Evolutionary conservation across 169 alveolate genomes (phyloP).

Genomic region (Plasmodium blacklocki): DNA sequence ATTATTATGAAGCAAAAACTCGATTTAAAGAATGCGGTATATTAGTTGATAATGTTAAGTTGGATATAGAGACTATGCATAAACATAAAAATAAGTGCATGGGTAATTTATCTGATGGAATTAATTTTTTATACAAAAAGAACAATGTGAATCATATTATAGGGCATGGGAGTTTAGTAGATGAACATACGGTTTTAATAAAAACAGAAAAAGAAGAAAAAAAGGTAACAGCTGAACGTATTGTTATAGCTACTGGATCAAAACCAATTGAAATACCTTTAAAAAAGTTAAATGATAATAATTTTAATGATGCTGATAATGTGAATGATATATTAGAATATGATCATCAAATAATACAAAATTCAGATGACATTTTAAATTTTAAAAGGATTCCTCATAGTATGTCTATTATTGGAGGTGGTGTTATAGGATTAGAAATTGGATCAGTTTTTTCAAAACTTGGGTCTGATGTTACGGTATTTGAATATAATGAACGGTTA

Average conservation of each 20-base stretch:
- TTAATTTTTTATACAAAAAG: conserved; percentile 93
- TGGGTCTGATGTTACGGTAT: conserved; percentile 90
- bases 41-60: conserved; percentile 74
- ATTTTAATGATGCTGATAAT: conserved; percentile 79
- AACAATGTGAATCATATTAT: conserved; percentile 92
- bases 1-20: conserved; percentile 84
- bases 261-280: conserved; percentile 93
- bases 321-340: conserved; percentile 89
- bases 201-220: conserved; percentile 31
- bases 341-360: conserved; percentile 67
- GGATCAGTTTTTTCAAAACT: conserved; percentile 95
- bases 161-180: conserved; percentile 84
- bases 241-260: conserved; percentile 94
- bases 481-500: conserved; percentile 83
- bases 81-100: conserved; percentile 90
- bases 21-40: conserved; percentile 79
- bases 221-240: conserved; percentile 59
- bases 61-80: conserved; percentile 90
- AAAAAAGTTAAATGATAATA: conserved; percentile 88
- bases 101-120: conserved; percentile 92
- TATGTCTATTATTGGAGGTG: conserved; percentile 97
- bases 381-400: conserved; percentile 91
- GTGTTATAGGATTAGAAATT: conserved; percentile 98
- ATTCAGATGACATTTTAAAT: conserved; percentile 83
- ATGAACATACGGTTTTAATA: conserved; percentile 42